phyloP scores from a whole-genome alignment of 2,329 filamentous ascomycete species.

The Fusarium sp. region DNA sequence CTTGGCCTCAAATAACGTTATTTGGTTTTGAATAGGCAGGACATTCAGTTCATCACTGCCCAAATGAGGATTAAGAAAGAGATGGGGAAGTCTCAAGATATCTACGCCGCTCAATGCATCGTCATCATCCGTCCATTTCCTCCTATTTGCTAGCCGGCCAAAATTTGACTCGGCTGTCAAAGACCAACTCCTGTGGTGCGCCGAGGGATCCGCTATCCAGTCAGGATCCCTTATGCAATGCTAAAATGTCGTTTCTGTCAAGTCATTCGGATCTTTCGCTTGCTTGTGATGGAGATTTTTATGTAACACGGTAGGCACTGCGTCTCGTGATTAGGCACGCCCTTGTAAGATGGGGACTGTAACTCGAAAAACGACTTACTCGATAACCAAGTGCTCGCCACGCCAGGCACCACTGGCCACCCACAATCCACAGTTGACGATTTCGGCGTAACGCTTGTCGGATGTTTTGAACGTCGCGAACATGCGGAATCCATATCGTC shows the following conservation, averaged over 20 bases:
- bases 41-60: constrained; percentile 26
- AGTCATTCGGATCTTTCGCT: constrained; percentile 9
- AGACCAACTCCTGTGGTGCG: constrained; percentile 36
- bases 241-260: constrained; percentile 22
- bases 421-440: constrained; percentile 63
- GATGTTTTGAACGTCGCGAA: constrained; percentile 63
- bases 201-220: constrained; percentile 39
- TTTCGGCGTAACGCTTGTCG: constrained; percentile 61
- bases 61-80: constrained; percentile 22
- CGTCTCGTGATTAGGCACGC: constrained; percentile 20
- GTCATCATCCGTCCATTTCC: constrained; percentile 23
- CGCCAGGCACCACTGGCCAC: constrained; percentile 62
- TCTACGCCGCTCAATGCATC: constrained; percentile 42
- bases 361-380: constrained; percentile 50
- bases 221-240: constrained; percentile 41
- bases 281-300: constrained; percentile 19
- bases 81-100: constrained; percentile 5
- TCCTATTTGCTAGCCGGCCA: constrained; percentile 33
- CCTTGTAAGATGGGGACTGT: constrained; percentile 1
- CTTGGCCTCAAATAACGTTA: constrained; percentile 16
- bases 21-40: constrained; percentile 30
- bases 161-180: constrained; percentile 30
- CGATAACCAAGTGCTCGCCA: constrained; percentile 59
- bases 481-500: constrained; percentile 61
- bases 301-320: constrained; percentile 53